Conservation (phyloP, 805 yeast species). For the Myxozyma neotropica region DNA sequence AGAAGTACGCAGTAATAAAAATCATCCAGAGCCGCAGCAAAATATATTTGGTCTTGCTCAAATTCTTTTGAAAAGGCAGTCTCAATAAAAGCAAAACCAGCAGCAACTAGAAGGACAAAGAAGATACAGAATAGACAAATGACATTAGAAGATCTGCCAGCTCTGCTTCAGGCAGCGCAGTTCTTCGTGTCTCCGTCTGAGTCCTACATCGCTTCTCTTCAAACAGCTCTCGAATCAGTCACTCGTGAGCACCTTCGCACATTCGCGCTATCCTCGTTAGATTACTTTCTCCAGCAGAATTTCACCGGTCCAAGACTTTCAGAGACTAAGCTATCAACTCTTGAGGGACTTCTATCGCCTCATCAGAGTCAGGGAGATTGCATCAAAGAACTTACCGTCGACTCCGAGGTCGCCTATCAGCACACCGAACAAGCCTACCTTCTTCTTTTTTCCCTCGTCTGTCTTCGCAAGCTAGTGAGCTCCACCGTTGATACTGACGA, state of each 20-base stretch:
- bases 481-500: conserved; percentile 32
- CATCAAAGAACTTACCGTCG: conserved; percentile 50
- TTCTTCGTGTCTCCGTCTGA: background rate
- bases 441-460: conserved; percentile 48
- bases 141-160: background rate
- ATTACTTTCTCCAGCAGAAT: conserved; percentile 72
- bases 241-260: background rate
- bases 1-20: background rate
- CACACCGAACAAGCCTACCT: conserved; percentile 56
- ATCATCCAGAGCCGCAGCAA: too few relatives aligned
- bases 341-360: background rate
- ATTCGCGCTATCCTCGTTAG: conserved; percentile 50
- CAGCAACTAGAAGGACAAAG: too few relatives aligned
- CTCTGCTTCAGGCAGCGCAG: background rate
- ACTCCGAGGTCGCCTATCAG: conserved; percentile 74
- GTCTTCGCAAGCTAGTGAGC: conserved; percentile 49
- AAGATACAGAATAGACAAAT: background rate
- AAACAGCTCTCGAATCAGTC: background rate
- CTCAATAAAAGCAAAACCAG: too few relatives aligned
- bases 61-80: too few relatives aligned
- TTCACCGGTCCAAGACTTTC: conserved; percentile 73
- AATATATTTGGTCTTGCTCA: too few relatives aligned
- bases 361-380: conserved; percentile 40
- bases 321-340: background rate
- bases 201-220: background rate